Evolutionary conservation across 164 flowering plant species (phyloP), one percentile per base, ranked within the genome.

Genomic region (Vitis rupestris): DNA sequence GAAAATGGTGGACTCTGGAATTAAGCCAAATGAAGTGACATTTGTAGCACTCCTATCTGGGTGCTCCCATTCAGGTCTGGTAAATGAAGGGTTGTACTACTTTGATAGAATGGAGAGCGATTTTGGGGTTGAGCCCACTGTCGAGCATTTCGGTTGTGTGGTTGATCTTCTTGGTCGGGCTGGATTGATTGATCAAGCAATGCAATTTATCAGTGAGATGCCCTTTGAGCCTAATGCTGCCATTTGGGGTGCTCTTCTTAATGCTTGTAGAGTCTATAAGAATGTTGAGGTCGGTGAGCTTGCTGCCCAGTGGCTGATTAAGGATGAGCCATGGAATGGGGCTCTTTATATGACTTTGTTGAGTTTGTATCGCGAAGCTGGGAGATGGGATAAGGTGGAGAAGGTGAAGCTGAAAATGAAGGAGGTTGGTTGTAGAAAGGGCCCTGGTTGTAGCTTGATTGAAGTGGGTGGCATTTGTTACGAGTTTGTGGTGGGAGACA

Each of bases 371-470:
- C 55, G 62, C 50, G 80, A 69, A 48, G 68, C 68, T 49, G 76
- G 70, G 49, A 78, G 78, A 75, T 66, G 63, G 78, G 82, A 74
- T 17, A 75, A 71, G 59, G 82, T 74, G 30, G 74, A 71, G 51
- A 74, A 65, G 70, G 70, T 77, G 63, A 81, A 78, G 71, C 63
- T 13, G 55, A 75, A 74, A 53, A 81, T 81, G 84, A 74, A 79
- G 63, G 65, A 70, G 12, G 67, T 50, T 62, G 77, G 77, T 54
- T 74, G 69, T 59, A 72, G 70, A 59, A 81, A 81, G 72, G 74
- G 19, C 63, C 84, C 84, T 56, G 84, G 84, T 17, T 81, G 84
- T 64, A 78, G 82, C 65, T 72, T 78, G 65, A 59, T 81, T 66
- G 82, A 81, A 67, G 76, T 79, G 59, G 70, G 71, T 66, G 78